phyloP scores from a whole-genome alignment of 140 eudicot genomes.

The Stevia rebaudiana region DNA sequence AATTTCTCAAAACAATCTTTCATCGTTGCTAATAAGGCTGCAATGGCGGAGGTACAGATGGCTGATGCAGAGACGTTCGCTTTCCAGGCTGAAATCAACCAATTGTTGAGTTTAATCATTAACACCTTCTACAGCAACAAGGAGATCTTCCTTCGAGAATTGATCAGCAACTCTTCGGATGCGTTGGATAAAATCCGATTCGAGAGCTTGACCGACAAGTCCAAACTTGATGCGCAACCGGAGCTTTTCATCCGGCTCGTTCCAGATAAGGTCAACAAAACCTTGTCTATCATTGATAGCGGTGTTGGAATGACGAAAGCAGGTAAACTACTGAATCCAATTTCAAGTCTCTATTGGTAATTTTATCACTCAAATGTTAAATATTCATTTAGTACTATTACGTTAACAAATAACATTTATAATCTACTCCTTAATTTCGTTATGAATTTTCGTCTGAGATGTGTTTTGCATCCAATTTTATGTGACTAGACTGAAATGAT shows the following conservation, averaged over 20 bases:
- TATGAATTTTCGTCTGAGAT: neutral
- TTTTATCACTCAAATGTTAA: neutral
- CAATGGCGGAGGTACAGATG: conserved; percentile 50
- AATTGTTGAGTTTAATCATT: conserved; percentile 59
- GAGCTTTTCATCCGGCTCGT: conserved; percentile 62
- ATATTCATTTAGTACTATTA: too few relatives aligned
- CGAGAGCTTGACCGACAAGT: conserved; percentile 65
- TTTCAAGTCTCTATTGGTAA: neutral
- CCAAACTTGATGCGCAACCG: conserved; percentile 66
- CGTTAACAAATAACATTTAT: neutral
- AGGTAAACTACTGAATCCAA: conserved; percentile 27
- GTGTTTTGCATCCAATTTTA: neutral
- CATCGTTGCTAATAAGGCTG: neutral
- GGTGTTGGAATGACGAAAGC: conserved; percentile 79
- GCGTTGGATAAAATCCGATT: conserved; percentile 69
- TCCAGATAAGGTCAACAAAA: conserved; percentile 68
- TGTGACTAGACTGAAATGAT: neutral
- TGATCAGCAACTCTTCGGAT: conserved; percentile 68
- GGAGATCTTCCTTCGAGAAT: conserved; percentile 71
- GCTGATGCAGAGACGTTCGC: conserved; percentile 65
- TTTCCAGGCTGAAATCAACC: conserved; percentile 70
- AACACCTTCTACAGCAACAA: conserved; percentile 77
- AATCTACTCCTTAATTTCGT: neutral
- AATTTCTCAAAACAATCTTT: neutral
- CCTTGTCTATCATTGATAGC: conserved; percentile 63